These are phyloP conservation scores for Didymellaceae sp. DNA, from an alignment of 2,329 filamentous ascomycete species.

Conservation along the genomic window DNA sequence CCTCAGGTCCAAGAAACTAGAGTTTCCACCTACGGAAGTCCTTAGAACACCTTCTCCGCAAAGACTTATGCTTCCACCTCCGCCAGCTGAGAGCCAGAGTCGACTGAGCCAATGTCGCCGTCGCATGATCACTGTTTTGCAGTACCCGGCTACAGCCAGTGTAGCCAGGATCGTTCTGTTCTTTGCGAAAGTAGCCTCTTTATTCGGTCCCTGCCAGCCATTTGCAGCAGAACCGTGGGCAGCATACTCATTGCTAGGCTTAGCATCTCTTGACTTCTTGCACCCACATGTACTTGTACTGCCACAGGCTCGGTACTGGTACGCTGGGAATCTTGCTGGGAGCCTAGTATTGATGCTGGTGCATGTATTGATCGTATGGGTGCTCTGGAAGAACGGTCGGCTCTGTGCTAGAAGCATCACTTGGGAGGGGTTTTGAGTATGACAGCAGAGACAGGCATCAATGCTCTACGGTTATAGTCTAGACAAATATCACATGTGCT, in stretches of 20 bases:
- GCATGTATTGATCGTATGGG: conserved; percentile 55
- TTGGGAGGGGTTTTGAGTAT: conserved; percentile 25
- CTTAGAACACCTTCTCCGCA: conserved; percentile 28
- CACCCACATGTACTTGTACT: conserved; percentile 19
- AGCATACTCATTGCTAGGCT: conserved; percentile 69
- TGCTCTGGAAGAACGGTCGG: conserved; percentile 40
- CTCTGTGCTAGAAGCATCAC: conserved; percentile 43
- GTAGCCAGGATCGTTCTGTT: conserved; percentile 68
- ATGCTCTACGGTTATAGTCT: not conserved
- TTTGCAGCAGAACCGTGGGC: conserved; percentile 70
- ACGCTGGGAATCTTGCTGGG: conserved; percentile 44
- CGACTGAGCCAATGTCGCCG: not conserved
- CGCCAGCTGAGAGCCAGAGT: conserved; percentile 24
- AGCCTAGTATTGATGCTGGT: conserved; percentile 53
- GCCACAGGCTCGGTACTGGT: conserved; percentile 20
- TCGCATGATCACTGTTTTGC: conserved; percentile 21
- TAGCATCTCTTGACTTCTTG: conserved; percentile 70
- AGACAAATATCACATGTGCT: not conserved
- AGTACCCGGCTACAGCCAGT: conserved; percentile 40
- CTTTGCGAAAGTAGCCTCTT: conserved; percentile 68
- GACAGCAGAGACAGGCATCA: too few species aligned
- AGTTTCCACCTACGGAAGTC: conserved; percentile 28
- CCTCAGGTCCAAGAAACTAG: conserved; percentile 38
- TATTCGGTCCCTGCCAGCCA: conserved; percentile 74
- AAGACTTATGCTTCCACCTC: conserved; percentile 45